Percentiles rank a stretch among this genome's conserved stretches.
phyloP scores from a whole-genome alignment of 306 rosid species.

The Rosa rugosa region DNA sequence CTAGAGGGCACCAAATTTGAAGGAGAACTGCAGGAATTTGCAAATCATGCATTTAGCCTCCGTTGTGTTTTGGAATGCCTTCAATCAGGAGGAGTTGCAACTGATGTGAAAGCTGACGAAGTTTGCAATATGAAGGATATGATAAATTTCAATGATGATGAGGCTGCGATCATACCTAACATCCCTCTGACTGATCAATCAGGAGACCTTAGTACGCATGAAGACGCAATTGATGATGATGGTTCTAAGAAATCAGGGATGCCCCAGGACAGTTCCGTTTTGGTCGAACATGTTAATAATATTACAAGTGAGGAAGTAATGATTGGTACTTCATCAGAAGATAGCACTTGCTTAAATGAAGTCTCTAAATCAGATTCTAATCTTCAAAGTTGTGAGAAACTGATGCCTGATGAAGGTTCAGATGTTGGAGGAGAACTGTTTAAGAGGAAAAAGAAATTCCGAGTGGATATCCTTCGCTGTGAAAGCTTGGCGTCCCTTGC shows the following conservation, averaged over 20 bases:
- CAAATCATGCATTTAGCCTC: conserved; percentile 95
- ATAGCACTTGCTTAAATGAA: conserved; percentile 33
- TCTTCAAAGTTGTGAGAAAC: conserved; percentile 40
- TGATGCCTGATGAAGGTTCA: conserved; percentile 45
- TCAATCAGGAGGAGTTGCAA: conserved; percentile 72
- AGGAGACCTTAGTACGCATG: conserved; percentile 29
- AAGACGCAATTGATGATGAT: conserved; percentile 32
- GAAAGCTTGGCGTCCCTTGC: conserved; percentile 97
- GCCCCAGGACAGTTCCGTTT: conserved; percentile 40
- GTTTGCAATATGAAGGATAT: conserved; percentile 35
- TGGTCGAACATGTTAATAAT: conserved; percentile 40
- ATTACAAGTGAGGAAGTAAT: conserved; percentile 36
- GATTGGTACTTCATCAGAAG: conserved; percentile 42
- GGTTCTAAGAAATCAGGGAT: conserved; percentile 33
- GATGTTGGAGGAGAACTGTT: conserved; percentile 52
- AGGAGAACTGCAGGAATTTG: conserved; percentile 95
- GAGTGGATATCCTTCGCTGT: conserved; percentile 88
- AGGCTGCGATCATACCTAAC: conserved; percentile 41
- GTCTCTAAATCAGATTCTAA: conserved; percentile 36
- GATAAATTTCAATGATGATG: conserved; percentile 46
- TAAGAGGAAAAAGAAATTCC: conserved; percentile 64
- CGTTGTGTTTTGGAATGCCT: conserved; percentile 89
- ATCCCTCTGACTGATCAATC: conserved; percentile 41
- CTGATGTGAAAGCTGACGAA: conserved; percentile 44
- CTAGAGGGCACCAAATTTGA: conserved; percentile 85